phyloP scores from a whole-genome alignment of 768 basidiomycete species.

The Suillus placidus region DNA sequence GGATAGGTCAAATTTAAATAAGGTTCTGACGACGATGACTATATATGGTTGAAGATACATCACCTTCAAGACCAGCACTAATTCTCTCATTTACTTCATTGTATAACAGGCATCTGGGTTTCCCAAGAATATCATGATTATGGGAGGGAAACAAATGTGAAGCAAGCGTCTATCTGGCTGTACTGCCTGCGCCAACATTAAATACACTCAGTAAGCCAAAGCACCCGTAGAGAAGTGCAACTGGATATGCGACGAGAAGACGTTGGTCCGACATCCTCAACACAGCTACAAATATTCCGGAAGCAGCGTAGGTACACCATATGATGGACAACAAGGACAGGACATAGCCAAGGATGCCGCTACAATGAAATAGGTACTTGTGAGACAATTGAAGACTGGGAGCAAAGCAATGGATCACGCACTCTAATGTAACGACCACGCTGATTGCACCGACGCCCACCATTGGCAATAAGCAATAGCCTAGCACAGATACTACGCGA shows the following conservation, averaged over 20 bases:
- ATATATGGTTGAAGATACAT: not conserved
- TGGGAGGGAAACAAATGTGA: conserved; percentile 11
- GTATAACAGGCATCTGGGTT: conserved; percentile 12
- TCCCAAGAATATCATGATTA: not conserved
- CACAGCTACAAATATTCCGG: conserved; percentile 93
- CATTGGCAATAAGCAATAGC: conserved; percentile 96
- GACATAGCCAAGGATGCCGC: conserved; percentile 83
- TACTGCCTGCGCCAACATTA: conserved; percentile 50
- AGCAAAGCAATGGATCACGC: conserved; percentile 37
- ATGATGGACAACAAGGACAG: conserved; percentile 80
- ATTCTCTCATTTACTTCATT: not conserved
- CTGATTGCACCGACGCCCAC: conserved; percentile 91
- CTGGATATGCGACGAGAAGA: conserved; percentile 93
- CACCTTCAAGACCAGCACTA: not conserved
- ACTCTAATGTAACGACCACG: conserved; percentile 88
- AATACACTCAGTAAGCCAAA: conserved; percentile 94
- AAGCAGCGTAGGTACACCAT: conserved; percentile 98
- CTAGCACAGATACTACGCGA: conserved; percentile 91
- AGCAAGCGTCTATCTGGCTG: conserved; percentile 31
- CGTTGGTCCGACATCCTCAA: conserved; percentile 95
- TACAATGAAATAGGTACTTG: conserved; percentile 30
- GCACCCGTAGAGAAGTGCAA: conserved; percentile 91
- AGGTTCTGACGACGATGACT: conserved; percentile 11
- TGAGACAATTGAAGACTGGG: conserved; percentile 14
- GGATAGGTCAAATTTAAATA: conserved; percentile 22